Evolutionary conservation across 768 basidiomycete species (phyloP), one percentile per base, ranked within the genome.

Genomic region (Mycena indigotica): DNA sequence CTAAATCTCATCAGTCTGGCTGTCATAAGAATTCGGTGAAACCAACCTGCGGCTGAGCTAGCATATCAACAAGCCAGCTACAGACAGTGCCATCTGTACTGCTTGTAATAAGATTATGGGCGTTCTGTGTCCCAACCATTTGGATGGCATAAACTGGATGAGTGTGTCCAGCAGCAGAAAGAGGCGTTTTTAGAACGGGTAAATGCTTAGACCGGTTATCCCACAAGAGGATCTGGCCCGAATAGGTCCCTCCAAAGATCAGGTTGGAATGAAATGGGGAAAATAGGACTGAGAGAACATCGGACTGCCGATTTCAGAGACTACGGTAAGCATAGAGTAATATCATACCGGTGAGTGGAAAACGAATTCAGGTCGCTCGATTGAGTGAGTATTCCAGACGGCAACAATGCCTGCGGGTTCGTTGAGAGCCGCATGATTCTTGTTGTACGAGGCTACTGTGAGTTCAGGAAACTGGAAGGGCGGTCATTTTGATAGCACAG

Each of bases 71-170:
- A 10, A 96, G 77, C 97, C 97, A 99, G 70, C 91, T 93, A 73
- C 97, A 98, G 4, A 99, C 93, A 25, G 89, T 89, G 2, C 97
- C 97, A 71, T 99, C 97, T 12, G 97, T 98, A 66, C 95, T 97
- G 66, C 91, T 93, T 12, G 95, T 94, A 62, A 99, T 94, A 57
- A 99, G 75, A 68, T 97, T 98, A 72, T 98, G 95, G 1, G 97
- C 97, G 70, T 98, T 98, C 73, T 98, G 97, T 2, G 97, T 97
- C 8, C 97, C 97, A 17, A 98, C 92, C 88, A 98, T 94, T 64
- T 91, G 88, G 88, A 99, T 97, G 0, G 93, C 91, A 75, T 99
- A 99, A 35, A 99, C 93, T 0, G 97, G 97, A 73, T 99, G 96
- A 3, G 97, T 98, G 69, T 99, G 97, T 0, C 97, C 97, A 26